Evolutionary conservation across 2,329 filamentous ascomycete genomes (phyloP).

Genomic region (Pyrenochaeta sp.): DNA sequence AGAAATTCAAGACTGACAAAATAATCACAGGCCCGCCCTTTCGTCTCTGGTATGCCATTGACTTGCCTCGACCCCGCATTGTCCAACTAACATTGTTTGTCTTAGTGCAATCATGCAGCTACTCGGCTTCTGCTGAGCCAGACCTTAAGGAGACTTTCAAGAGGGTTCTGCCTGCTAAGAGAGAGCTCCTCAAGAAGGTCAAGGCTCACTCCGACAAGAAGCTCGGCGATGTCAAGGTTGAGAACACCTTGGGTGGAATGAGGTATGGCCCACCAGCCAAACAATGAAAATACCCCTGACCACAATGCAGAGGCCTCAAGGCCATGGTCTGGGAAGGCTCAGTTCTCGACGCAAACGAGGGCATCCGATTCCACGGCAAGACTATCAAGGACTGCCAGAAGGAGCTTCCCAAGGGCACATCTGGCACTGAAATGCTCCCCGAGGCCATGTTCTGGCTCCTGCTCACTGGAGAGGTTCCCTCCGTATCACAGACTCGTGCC

Average conservation of each 20-base stretch:
- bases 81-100: slow-evolving; percentile 19
- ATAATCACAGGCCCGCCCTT: slow-evolving; percentile 35
- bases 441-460: slow-evolving; percentile 99
- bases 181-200: slow-evolving; percentile 91
- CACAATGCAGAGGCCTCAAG: slow-evolving; percentile 73
- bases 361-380: slow-evolving; percentile 96
- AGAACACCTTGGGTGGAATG: slow-evolving; percentile 96
- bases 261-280: slow-evolving; percentile 57
- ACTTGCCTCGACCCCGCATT: slow-evolving; percentile 2
- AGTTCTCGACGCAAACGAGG: slow-evolving; percentile 94
- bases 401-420: slow-evolving; percentile 88
- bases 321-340: slow-evolving; percentile 99
- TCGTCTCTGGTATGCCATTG: slow-evolving; percentile 48
- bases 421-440: slow-evolving; percentile 95
- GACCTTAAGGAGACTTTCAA: slow-evolving; percentile 89
- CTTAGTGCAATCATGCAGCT: slow-evolving; percentile 61
- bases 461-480: slow-evolving; percentile 89
- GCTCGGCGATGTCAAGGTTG: slow-evolving; percentile 91
- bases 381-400: slow-evolving; percentile 98
- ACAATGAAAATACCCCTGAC: slow-evolving; percentile 15
- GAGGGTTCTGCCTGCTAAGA: slow-evolving; percentile 86
- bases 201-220: slow-evolving; percentile 83
- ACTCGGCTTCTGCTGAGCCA: slow-evolving; percentile 79
- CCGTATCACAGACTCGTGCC: slow-evolving; percentile 77
- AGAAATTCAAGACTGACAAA: slow-evolving; percentile 17